Evolutionary conservation across 2,329 filamentous ascomycete genomes (phyloP).

Genomic region (Hypoxylon sp.): DNA sequence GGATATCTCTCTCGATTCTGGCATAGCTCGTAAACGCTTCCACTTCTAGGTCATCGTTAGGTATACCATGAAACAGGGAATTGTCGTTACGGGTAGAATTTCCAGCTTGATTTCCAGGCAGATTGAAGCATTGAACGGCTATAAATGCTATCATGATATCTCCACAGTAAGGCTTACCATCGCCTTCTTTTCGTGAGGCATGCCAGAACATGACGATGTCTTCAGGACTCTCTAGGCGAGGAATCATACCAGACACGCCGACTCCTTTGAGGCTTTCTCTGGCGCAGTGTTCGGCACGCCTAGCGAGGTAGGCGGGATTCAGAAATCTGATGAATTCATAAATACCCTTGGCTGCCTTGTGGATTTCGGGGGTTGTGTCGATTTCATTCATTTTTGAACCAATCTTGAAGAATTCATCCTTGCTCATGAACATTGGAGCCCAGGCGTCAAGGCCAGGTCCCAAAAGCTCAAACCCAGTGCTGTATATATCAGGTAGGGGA

Average conservation of each 20-base stretch:
- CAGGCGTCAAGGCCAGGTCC: slow-evolving; percentile 6
- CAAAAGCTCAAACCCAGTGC: slow-evolving; percentile 4
- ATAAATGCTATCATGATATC: slow-evolving; percentile 93
- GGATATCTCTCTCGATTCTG: background rate
- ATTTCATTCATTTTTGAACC: background rate
- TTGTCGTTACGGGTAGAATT: background rate
- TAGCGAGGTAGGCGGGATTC: slow-evolving; percentile 21
- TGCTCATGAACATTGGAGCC: slow-evolving; percentile 18
- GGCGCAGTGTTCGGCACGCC: slow-evolving; percentile 5
- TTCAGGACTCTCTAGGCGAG: background rate
- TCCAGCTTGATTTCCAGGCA: slow-evolving; percentile 61
- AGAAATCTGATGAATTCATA: slow-evolving; percentile 17
- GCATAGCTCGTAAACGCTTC: background rate
- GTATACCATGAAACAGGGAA: background rate
- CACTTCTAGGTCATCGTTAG: background rate
- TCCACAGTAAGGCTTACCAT: slow-evolving; percentile 83
- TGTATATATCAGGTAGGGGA: background rate
- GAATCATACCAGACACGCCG: background rate
- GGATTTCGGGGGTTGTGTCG: background rate
- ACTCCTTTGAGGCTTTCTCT: background rate
- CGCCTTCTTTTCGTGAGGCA: slow-evolving; percentile 77
- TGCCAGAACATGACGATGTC: slow-evolving; percentile 8
- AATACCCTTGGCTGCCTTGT: background rate
- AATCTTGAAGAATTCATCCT: slow-evolving; percentile 9
- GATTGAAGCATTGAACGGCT: slow-evolving; percentile 82